Conservation (phyloP, 2,329 filamentous ascomycete genomes). For the Teratosphaeria gauchensis region DNA sequence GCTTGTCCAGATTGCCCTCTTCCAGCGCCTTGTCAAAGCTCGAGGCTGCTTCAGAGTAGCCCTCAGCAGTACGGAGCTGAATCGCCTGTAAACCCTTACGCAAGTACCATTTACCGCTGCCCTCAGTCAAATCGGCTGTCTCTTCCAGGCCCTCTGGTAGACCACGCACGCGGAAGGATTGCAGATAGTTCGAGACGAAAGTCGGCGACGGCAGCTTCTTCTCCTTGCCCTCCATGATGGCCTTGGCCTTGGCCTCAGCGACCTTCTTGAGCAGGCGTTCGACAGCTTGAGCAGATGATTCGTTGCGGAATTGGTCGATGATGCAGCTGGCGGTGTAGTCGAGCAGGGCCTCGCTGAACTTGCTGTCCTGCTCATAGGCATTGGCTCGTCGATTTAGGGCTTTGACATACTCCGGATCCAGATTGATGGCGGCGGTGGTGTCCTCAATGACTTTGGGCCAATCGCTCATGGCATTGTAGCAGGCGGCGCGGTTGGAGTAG, state of each 20-base stretch:
- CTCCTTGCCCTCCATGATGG: conserved; percentile 68
- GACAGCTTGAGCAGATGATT: conserved; percentile 76
- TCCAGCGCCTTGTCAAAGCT: conserved; percentile 85
- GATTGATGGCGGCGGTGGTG: conserved; percentile 84
- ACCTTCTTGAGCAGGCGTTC: conserved; percentile 95
- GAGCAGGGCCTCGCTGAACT: conserved; percentile 86
- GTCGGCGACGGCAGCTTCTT: conserved; percentile 90
- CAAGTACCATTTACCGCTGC: conserved; percentile 75
- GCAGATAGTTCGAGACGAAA: conserved; percentile 96
- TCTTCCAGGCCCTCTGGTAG: conserved; percentile 77
- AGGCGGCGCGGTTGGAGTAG: conserved; percentile 97
- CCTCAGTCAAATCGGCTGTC: conserved; percentile 63
- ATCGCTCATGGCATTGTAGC: conserved; percentile 84
- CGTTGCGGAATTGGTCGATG: conserved; percentile 93
- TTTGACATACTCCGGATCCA: conserved; percentile 95
- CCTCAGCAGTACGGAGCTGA: conserved; percentile 77
- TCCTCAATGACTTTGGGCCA: conserved; percentile 97
- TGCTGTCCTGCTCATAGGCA: conserved; percentile 86
- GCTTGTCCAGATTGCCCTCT: conserved; percentile 65
- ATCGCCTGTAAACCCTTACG: conserved; percentile 74
- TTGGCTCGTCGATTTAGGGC: conserved; percentile 92
- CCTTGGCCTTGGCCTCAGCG: conserved; percentile 85
- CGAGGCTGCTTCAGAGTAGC: conserved; percentile 77
- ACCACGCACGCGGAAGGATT: conserved; percentile 84
- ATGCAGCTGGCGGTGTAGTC: conserved; percentile 99